Conservation (phyloP, 2,329 filamentous ascomycete species). For the Colletotrichum sp. region DNA sequence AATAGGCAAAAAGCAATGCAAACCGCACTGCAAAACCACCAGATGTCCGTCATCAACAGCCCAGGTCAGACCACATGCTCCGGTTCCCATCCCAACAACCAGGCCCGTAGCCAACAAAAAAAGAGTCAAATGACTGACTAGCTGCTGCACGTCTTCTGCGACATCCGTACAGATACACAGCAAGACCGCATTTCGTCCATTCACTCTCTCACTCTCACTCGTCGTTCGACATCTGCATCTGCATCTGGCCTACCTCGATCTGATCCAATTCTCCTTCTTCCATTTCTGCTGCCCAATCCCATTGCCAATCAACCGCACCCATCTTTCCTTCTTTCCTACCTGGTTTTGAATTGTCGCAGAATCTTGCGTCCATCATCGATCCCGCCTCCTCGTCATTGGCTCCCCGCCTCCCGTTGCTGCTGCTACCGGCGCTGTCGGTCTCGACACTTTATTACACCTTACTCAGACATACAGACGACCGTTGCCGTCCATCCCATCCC, state of each 20-base stretch:
- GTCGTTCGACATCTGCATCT: neutral
- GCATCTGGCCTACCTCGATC: neutral
- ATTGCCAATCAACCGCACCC: neutral
- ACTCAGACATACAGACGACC: neutral
- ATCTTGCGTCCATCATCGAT: neutral
- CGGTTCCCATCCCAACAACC: constrained; percentile 21
- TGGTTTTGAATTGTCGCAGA: neutral
- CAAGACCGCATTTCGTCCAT: neutral
- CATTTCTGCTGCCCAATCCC: neutral
- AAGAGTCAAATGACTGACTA: constrained; percentile 19
- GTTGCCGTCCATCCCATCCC: neutral
- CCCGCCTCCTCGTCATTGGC: constrained; percentile 3
- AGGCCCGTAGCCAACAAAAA: constrained; percentile 12
- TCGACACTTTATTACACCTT: neutral
- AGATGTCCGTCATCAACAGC: constrained; percentile 15
- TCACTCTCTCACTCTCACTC: neutral
- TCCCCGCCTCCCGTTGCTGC: neutral
- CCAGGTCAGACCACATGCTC: constrained; percentile 21
- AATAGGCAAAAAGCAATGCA: neutral
- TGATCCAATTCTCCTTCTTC: neutral
- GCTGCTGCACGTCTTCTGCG: neutral
- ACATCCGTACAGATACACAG: neutral
- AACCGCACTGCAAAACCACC: neutral
- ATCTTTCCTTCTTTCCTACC: constrained; percentile 5
- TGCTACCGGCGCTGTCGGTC: neutral